phyloP scores from a whole-genome alignment of 768 basidiomycete species.

The Tubosaeta sp. region DNA sequence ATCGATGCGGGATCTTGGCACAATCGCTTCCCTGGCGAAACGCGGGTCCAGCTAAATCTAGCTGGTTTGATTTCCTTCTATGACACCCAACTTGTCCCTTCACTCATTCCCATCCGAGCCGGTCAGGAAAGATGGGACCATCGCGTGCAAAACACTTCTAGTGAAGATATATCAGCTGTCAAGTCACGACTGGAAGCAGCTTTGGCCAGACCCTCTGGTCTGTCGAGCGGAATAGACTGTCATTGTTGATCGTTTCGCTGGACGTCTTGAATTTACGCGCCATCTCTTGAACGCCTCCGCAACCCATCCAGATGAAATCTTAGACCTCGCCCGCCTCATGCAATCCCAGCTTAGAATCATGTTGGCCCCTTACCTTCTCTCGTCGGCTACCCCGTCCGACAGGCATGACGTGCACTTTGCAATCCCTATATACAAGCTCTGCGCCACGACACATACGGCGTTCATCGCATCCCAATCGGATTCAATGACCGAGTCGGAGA shows the following conservation, averaged over 20 bases:
- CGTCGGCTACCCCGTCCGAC: background rate
- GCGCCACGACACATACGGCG: background rate
- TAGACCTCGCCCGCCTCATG: background rate
- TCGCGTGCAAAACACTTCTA: background rate
- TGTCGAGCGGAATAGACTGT: background rate
- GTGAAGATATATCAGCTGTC: background rate
- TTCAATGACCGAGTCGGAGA: background rate
- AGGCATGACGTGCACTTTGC: background rate
- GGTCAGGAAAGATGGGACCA: background rate
- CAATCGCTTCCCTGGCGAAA: too few relatives aligned
- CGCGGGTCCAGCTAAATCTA: too few relatives aligned
- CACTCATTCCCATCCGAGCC: background rate
- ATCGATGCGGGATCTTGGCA: too few relatives aligned
- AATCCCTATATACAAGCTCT: background rate
- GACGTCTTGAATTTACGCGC: conserved; percentile 18
- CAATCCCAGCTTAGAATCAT: background rate
- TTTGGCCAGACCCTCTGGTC: background rate
- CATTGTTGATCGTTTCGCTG: conserved; percentile 17
- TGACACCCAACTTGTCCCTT: background rate
- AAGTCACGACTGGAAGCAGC: background rate
- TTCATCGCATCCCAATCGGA: background rate
- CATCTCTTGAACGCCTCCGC: too few relatives aligned
- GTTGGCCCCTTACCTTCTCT: background rate
- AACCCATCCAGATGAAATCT: background rate
- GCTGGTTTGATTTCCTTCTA: too few relatives aligned